Base-by-base conservation (phyloP, 805 yeast genomes). In the Yarrowia hollandica region DNA sequence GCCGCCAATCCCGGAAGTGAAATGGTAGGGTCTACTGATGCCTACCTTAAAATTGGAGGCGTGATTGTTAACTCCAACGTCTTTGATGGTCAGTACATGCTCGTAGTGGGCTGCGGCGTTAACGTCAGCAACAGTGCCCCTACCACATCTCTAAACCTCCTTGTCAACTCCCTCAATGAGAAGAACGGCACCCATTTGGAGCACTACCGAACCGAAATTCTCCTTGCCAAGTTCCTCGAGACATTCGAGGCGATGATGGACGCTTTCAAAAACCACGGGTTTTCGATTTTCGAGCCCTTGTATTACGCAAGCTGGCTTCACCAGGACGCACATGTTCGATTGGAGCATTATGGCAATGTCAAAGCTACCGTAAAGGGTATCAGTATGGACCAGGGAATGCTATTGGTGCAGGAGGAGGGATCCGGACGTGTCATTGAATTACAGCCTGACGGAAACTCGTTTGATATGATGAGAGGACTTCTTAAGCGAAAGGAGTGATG, bases 361-460 rank as follows among this genome's bases (percentile, higher is more conserved):
- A 75, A 78, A 52, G 94, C 96, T 7, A 77, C 74, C 38, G 83
- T 94, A 50, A 73, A 77, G 37, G 99, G 99, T 1, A 91, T 94
- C 42, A 85, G 96, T 0, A 75, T 77, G 1, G 96, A 90, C 59
- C 87, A 85, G 71, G 99, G 99, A 0, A 75, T 91, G 74, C 73
- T 94, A 60, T 72, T 84, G 12, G 99, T 88, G 2, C 84, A 82
- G 61, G 96, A 88, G 63, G 67, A 71, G 12, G 79, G 78, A 19
- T 82, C 85, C 1, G 88, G 89, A 0, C 77, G 75, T 38, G 74
- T 67, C 4, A 84, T 79, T 63, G 86, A 89, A 65, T 74, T 94
- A 46, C 97, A 91, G 70, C 98, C 99, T 0, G 99, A 94, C 71
- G 99, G 99, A 0, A 94, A 94, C 69, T 89, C 97, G 3, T 94